Percentiles rank a stretch among this genome's conserved stretches.
Conservation (phyloP, 805 yeast species). For the Starmerella vaccinii region DNA sequence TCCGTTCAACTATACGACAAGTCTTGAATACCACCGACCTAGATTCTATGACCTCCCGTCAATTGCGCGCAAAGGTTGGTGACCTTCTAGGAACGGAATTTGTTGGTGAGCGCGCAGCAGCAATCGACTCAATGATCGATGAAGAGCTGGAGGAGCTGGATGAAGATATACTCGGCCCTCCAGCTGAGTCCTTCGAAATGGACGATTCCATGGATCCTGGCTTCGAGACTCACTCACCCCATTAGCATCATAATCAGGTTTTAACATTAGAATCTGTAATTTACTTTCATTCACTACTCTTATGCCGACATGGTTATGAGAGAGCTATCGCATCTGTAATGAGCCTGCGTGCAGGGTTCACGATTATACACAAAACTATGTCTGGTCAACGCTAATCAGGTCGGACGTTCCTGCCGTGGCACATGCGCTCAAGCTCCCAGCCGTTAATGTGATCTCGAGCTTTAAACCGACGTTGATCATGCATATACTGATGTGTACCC, state of each 20-base stretch:
- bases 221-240: neutral
- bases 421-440: too few relatives aligned
- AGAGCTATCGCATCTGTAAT: too few relatives aligned
- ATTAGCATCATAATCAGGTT: neutral
- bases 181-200: slow-evolving; percentile 5
- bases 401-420: too few relatives aligned
- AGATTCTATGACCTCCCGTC: slow-evolving; percentile 32
- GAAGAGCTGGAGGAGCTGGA: slow-evolving; percentile 33
- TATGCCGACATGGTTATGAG: too few relatives aligned
- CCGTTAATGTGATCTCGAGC: neutral
- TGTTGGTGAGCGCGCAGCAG: slow-evolving; percentile 26
- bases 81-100: slow-evolving; percentile 31
- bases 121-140: slow-evolving; percentile 31
- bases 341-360: too few relatives aligned
- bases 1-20: slow-evolving; percentile 28
- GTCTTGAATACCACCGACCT: slow-evolving; percentile 30
- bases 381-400: too few relatives aligned
- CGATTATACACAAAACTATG: too few relatives aligned
- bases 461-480: neutral
- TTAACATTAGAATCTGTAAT: neutral
- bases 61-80: slow-evolving; percentile 31
- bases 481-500: neutral
- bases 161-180: neutral
- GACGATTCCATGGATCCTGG: slow-evolving; percentile 4
- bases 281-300: too few relatives aligned